A percentile compares a stretch with the other conserved stretches of the same genome.
Conservation (phyloP, 2,329 filamentous ascomycete species). For the Phialophora macrospora region DNA sequence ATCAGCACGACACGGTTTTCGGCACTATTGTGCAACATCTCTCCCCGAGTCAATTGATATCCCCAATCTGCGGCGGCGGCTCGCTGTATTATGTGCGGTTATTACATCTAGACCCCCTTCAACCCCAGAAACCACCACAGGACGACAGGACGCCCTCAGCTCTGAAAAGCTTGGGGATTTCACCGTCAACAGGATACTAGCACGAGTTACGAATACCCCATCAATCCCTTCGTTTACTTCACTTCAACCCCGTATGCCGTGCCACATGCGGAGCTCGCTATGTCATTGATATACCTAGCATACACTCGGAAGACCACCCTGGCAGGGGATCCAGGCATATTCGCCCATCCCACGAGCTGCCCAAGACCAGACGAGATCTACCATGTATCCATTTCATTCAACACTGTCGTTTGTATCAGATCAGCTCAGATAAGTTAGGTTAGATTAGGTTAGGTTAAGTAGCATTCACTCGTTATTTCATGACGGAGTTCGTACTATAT, state of each 20-base stretch:
- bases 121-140: background rate
- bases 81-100: background rate
- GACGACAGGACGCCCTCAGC: background rate
- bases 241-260: background rate
- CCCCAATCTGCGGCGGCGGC: background rate
- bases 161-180: background rate
- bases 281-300: background rate
- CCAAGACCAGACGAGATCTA: background rate
- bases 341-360: background rate
- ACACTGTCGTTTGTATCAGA: constrained; percentile 7
- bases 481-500: background rate
- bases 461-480: background rate
- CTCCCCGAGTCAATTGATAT: background rate
- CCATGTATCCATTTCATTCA: background rate
- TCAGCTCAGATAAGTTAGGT: background rate
- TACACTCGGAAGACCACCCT: background rate
- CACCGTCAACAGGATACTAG: background rate
- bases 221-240: background rate
- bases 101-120: background rate
- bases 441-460: background rate
- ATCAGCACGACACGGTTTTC: background rate
- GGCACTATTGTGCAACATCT: background rate
- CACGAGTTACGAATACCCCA: background rate
- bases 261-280: background rate
- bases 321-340: background rate